These are phyloP conservation scores for Coleophoma cylindrospora DNA, from an alignment of 2,329 filamentous ascomycete species.

Conservation along the genomic window DNA sequence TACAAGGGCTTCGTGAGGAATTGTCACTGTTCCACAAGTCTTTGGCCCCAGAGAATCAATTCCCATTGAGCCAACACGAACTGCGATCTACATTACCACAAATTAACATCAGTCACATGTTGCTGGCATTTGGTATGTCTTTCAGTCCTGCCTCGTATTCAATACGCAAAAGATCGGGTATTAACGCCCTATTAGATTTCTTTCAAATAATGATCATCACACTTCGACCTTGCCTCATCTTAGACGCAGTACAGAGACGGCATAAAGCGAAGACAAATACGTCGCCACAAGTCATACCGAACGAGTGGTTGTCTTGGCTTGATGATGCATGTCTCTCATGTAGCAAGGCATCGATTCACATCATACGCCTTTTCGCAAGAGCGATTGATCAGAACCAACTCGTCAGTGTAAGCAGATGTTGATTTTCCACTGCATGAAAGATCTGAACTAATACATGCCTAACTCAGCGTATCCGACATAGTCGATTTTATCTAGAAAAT, in stretches of 20 bases:
- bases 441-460: not conserved
- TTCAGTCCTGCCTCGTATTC: too few species aligned
- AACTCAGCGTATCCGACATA: slow-evolving; percentile 2
- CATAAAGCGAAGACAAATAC: not conserved
- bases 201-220: slow-evolving; percentile 7
- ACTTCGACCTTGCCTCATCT: slow-evolving; percentile 3
- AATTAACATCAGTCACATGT: too few species aligned
- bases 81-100: not conserved
- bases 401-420: not conserved
- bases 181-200: not conserved
- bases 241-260: not conserved
- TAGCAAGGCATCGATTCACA: not conserved
- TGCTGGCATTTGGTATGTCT: too few species aligned
- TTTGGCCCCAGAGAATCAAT: not conserved
- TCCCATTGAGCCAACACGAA: not conserved
- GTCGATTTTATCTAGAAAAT: slow-evolving; percentile 5
- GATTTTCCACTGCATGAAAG: too few species aligned
- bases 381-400: not conserved
- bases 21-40: slow-evolving; percentile 3
- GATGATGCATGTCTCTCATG: not conserved
- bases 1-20: slow-evolving; percentile 3
- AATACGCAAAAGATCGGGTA: not conserved
- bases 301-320: not conserved
- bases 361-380: not conserved
- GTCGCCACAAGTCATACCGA: not conserved